Conservation (phyloP, 31 red algal species). For the Bonnemaisonia californica region DNA sequence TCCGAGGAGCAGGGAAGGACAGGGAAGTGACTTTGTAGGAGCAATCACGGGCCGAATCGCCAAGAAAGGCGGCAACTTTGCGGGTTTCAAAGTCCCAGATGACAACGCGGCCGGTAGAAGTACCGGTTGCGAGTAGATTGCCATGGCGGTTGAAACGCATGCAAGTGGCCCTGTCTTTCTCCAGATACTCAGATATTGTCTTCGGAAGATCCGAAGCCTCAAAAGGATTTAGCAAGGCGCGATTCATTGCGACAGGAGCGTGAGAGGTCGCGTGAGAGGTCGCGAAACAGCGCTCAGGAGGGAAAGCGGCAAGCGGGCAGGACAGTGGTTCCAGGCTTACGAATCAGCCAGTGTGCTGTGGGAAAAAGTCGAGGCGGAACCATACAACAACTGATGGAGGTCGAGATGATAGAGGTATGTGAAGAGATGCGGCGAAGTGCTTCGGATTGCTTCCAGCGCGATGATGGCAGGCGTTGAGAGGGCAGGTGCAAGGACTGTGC, state of each 20-base stretch:
- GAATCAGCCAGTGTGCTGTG: no score
- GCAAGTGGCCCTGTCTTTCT: constrained; percentile 68
- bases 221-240: constrained; percentile 86
- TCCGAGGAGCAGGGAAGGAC: constrained; percentile 58
- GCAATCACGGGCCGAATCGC: constrained; percentile 7
- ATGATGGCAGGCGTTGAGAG: no score
- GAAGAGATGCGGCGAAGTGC: no score
- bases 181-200: constrained; percentile 69
- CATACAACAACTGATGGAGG: no score
- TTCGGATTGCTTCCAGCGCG: no score
- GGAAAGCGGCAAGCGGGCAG: constrained; percentile 10
- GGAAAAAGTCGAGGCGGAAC: no score
- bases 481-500: no score
- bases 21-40: constrained; percentile 29
- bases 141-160: constrained; percentile 92
- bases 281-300: background rate
- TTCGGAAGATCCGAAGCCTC: constrained; percentile 70
- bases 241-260: constrained; percentile 63
- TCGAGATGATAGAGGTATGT: no score
- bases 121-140: constrained; percentile 89
- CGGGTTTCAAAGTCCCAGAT: constrained; percentile 93
- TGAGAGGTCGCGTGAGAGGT: background rate
- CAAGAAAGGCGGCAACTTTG: constrained; percentile 47
- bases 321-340: no score
- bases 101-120: constrained; percentile 53